These are phyloP conservation scores for Allomyces javanicus DNA, from an alignment of 192 early-diverging fungal genomes.

Conservation along the genomic window DNA sequence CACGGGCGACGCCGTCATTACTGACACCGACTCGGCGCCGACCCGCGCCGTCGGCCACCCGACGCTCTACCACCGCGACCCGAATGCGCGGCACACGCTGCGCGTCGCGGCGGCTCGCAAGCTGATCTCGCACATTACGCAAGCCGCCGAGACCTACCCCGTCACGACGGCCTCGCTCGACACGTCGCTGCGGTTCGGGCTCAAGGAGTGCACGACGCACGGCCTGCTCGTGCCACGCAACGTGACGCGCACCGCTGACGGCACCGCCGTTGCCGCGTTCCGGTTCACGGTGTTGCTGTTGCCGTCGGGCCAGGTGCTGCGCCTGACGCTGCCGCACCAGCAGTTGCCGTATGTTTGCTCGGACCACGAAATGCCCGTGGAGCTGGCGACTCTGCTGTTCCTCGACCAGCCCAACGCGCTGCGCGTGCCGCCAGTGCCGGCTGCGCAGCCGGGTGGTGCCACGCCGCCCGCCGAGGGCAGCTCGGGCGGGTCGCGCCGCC, in stretches of 20 bases:
- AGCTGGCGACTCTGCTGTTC: slow-evolving; percentile 2
- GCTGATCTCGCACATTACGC: slow-evolving; percentile 40
- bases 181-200: slow-evolving; percentile 35
- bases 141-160: slow-evolving; percentile 49
- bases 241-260: slow-evolving; percentile 30
- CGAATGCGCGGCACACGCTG: slow-evolving; percentile 47
- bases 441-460: background rate
- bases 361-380: slow-evolving; percentile 26
- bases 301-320: slow-evolving; percentile 34
- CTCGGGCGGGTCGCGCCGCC: too few relatives aligned
- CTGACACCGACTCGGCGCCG: slow-evolving; percentile 2
- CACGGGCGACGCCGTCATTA: slow-evolving; percentile 4
- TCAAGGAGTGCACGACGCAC: slow-evolving; percentile 43
- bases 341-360: slow-evolving; percentile 64
- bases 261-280: slow-evolving; percentile 46
- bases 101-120: slow-evolving; percentile 42
- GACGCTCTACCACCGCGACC: slow-evolving; percentile 49
- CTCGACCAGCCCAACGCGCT: background rate
- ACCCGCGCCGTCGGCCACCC: slow-evolving; percentile 30
- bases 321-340: slow-evolving; percentile 36
- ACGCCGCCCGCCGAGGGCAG: too few relatives aligned
- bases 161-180: slow-evolving; percentile 32
- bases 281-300: slow-evolving; percentile 46
- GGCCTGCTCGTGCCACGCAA: slow-evolving; percentile 42
- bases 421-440: background rate